These are phyloP conservation scores for Fusarium pseudonygamai DNA, from an alignment of 2,329 filamentous ascomycete genomes.

Conservation along the genomic window DNA sequence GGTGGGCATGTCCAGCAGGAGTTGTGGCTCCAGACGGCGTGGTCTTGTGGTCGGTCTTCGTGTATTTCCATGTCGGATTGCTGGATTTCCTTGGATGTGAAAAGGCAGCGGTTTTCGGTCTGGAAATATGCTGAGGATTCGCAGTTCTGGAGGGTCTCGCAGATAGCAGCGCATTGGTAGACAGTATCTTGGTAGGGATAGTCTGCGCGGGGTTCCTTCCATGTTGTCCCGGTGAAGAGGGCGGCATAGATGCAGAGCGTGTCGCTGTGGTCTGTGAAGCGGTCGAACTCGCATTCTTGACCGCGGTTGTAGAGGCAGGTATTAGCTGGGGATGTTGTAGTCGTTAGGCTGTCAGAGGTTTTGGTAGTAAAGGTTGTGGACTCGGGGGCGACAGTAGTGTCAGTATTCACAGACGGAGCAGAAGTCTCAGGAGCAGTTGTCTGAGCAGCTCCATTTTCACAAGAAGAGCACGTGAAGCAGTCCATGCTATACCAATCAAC, in stretches of 20 bases:
- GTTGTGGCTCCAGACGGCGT: neutral
- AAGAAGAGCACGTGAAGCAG: neutral
- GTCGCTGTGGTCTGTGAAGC: constrained; percentile 1
- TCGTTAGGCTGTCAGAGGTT: neutral
- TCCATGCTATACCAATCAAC: constrained; percentile 1
- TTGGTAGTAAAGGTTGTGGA: neutral
- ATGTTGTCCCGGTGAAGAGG: neutral
- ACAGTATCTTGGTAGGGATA: constrained; percentile 4
- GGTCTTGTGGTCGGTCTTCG: neutral
- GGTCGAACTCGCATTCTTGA: constrained; percentile 8
- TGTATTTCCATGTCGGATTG: neutral
- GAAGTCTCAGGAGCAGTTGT: neutral
- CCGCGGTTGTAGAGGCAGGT: constrained; percentile 3
- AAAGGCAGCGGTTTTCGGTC: constrained; percentile 14
- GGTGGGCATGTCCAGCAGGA: neutral
- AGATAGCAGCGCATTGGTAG: constrained; percentile 19
- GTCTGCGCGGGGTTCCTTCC: neutral
- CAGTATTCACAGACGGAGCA: neutral
- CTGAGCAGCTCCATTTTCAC: neutral
- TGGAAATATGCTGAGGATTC: constrained; percentile 2
- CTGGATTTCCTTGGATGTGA: neutral
- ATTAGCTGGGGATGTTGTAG: neutral
- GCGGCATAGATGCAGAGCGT: constrained; percentile 4
- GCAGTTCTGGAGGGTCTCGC: neutral
- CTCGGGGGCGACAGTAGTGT: neutral